phyloP scores from a whole-genome alignment of 208 protist species.

The Strigomonas culicis region DNA sequence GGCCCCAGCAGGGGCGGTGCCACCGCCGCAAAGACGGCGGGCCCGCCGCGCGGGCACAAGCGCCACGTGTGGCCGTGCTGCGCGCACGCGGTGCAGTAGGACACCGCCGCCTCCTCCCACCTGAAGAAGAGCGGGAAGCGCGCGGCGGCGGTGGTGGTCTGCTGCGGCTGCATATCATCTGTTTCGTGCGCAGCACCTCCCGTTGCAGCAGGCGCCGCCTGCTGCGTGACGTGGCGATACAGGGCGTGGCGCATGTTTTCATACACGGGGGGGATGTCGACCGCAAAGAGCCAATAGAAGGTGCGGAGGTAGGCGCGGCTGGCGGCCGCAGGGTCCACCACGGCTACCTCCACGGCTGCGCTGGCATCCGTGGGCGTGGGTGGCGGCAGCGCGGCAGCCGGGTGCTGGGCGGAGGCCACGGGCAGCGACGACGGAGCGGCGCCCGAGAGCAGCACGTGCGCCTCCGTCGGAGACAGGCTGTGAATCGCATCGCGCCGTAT shows the following conservation, averaged over 20 bases:
- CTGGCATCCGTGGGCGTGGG: no score
- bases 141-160: background rate
- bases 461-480: conserved; percentile 6
- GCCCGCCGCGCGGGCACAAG: background rate
- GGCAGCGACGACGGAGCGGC: background rate
- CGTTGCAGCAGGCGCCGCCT: no score
- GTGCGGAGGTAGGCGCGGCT: background rate
- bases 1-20: no score
- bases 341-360: no score
- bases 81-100: background rate
- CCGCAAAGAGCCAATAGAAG: background rate
- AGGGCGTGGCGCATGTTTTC: background rate
- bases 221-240: background rate
- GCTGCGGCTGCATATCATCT: background rate
- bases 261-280: background rate
- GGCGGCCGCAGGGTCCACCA: no score
- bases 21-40: background rate
- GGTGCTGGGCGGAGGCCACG: no score
- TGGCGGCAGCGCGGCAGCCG: no score
- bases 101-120: background rate
- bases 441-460: background rate
- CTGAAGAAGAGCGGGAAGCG: background rate
- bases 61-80: background rate
- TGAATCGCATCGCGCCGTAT: background rate
- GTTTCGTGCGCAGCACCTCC: background rate